Evolutionary conservation across 306 rosid genomes (phyloP), one percentile per base, ranked within the genome.

Genomic region (Abrus precatorius): DNA sequence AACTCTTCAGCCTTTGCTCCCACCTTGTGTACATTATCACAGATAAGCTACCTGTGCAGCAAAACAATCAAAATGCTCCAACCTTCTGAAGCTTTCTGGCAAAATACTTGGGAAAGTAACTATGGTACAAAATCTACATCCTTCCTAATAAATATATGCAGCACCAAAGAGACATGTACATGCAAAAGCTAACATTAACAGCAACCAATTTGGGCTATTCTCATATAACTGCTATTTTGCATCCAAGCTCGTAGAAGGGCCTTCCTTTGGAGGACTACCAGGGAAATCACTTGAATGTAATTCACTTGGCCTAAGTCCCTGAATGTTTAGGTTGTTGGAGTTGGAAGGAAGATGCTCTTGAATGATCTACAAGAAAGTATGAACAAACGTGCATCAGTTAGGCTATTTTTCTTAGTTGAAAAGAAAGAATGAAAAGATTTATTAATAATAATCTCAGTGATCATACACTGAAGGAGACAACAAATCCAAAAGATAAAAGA

Each of bases 291-390:
- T 62, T 45, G 82, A 75, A 75, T 48, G 81, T 1, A 62, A 72
- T 36, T 85, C 97, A 40, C 84, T 89, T 40, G 83, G 41, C 73
- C 66, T 86, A 61, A 70, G 28, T 66, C 72, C 79, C 74, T 83
- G 91, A 69, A 81, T 56, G 85, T 81, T 87, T 84, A 90, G 59
- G 87, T 70, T 88, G 83, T 75, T 81, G 83, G 86, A 83, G 82
- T 72, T 77, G 80, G 92, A 86, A 43, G 89, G 88, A 75, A 91
- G 88, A 83, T 90, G 92, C 44, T 93, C 97, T 82, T 86, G 94
- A 10, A 86, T 73, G 29, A 85, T 70, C 98, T 91, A 72, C 61
- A 86, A 5, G 32, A 40, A 80, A 71, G 47, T 77, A 57, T 28
- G 50, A 8, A 68, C 28, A 63, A 38, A 43, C n/a, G 36, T 30